Percentiles rank a stretch among this genome's conserved stretches.
Conservation (phyloP, 306 rosid species). For the Rosa rugosa region DNA sequence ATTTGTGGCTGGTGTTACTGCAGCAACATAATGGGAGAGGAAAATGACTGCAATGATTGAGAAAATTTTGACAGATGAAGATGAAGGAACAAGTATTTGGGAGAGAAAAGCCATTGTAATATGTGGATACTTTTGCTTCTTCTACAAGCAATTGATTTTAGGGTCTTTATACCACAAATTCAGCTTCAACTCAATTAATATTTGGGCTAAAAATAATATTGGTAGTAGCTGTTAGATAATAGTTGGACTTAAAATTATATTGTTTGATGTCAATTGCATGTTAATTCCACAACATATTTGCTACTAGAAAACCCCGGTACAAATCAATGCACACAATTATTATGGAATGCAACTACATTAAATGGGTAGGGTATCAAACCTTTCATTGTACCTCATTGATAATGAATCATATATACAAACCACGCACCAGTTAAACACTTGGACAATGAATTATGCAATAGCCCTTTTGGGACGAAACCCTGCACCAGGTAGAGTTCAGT, state of each 20-base stretch:
- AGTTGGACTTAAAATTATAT: not conserved
- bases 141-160: not conserved
- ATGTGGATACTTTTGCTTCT: not conserved
- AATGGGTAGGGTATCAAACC: not conserved
- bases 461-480: not conserved
- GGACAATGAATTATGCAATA: too few relatives aligned
- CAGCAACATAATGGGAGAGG: slow-evolving; percentile 11
- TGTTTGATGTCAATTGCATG: not conserved
- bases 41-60: not conserved
- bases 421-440: not conserved
- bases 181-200: not conserved
- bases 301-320: not conserved
- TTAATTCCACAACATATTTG: not conserved
- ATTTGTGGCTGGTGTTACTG: slow-evolving; percentile 21
- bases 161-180: slow-evolving; percentile 5
- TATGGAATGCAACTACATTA: not conserved
- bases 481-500: not conserved
- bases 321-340: not conserved
- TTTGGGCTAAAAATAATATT: not conserved
- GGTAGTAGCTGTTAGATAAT: not conserved
- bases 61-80: slow-evolving; percentile 14
- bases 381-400: not conserved
- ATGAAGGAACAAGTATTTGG: slow-evolving; percentile 1
- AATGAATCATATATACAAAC: not conserved
- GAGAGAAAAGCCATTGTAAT: slow-evolving; percentile 5